These are phyloP conservation scores for Blastocystis sp. DNA, from an alignment of 352 stramenopile species.

Conservation along the genomic window DNA sequence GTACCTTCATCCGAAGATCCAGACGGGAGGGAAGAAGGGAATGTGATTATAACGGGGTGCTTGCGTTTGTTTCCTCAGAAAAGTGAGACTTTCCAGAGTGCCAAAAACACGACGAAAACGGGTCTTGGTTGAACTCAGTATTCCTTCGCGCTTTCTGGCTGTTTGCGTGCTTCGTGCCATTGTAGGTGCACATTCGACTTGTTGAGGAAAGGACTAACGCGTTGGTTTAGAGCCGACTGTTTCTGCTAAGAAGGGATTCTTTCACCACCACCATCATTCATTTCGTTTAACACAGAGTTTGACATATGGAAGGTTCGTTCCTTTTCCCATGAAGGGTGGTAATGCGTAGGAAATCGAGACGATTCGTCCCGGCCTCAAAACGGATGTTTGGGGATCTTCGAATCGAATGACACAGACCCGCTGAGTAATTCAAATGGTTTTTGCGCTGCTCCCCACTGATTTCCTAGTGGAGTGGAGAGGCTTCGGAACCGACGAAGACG, in stretches of 20 bases:
- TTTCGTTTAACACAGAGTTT: not conserved
- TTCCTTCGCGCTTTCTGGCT: no score
- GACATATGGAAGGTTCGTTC: not conserved
- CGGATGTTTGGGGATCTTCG: not conserved
- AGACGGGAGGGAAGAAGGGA: not conserved
- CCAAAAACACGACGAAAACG: not conserved
- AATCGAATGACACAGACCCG: not conserved
- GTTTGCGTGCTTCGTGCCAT: not conserved
- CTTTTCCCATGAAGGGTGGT: not conserved
- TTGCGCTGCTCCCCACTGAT: not conserved
- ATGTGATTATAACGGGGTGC: not conserved
- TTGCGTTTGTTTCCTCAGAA: not conserved
- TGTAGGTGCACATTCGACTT: not conserved
- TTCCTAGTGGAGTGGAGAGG: slow-evolving; percentile 58
- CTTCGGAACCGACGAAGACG: slow-evolving; percentile 58
- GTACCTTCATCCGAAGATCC: slow-evolving; percentile 52
- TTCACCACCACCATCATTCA: not conserved
- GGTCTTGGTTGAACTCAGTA: no score
- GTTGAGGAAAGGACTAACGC: not conserved
- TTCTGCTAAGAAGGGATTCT: not conserved
- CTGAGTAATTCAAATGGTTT: not conserved
- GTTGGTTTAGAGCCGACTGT: not conserved
- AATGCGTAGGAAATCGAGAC: not conserved
- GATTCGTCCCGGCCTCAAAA: not conserved
- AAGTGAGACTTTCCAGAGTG: not conserved